phyloP scores from a whole-genome alignment of 176 grass and related monocot genomes.

The Carex parvula region DNA sequence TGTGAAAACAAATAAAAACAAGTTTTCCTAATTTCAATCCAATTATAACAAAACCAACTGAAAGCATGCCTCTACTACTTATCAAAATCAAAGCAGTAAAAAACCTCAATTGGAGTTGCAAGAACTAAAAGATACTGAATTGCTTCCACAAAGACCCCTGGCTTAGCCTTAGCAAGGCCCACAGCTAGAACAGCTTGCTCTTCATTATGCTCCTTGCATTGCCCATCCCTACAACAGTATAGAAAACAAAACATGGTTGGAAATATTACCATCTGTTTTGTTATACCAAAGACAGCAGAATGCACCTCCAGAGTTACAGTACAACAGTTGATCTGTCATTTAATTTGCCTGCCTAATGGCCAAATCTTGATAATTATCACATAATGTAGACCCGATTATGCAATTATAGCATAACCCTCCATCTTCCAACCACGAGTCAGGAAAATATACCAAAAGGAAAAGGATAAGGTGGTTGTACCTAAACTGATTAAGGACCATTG shows the following conservation, averaged over 20 bases:
- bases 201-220: slow-evolving; percentile 81
- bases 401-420: not conserved
- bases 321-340: not conserved
- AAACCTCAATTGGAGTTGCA: slow-evolving; percentile 93
- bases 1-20: not conserved
- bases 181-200: slow-evolving; percentile 90
- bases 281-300: not conserved
- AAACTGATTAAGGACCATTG: not conserved
- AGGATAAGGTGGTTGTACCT: not conserved
- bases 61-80: not conserved
- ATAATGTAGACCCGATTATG: not conserved
- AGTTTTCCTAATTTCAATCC: not conserved
- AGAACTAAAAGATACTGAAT: slow-evolving; percentile 89
- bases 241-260: not conserved
- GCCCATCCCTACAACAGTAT: slow-evolving; percentile 65
- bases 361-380: not conserved
- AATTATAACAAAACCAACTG: not conserved
- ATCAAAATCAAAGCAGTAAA: not conserved
- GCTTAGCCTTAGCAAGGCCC: slow-evolving; percentile 75
- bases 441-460: not conserved
- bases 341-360: not conserved
- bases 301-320: not conserved
- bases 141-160: slow-evolving; percentile 94
- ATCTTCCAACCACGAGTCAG: not conserved
- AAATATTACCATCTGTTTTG: not conserved